Evolutionary conservation across 441 rosid genomes (phyloP).

Genomic region (Croton setiger): DNA sequence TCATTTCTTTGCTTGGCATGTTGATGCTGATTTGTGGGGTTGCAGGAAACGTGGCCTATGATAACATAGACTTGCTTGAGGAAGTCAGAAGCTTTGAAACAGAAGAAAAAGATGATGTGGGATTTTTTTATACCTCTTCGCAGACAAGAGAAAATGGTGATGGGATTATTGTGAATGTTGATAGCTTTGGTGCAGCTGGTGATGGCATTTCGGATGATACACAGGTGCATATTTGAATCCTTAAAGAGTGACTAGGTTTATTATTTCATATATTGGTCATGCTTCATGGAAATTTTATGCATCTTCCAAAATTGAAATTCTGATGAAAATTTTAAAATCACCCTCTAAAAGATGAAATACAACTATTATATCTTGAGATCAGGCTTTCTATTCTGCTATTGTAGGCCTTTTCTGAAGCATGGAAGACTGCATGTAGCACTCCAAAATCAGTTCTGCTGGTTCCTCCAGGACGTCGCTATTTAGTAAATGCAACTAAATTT

Average conservation of each 20-base stretch:
- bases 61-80: slow-evolving; percentile 43
- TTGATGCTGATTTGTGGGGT: slow-evolving; percentile 50
- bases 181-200: slow-evolving; percentile 88
- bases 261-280: background rate
- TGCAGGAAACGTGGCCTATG: slow-evolving; percentile 34
- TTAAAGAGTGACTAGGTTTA: background rate
- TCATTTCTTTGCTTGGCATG: slow-evolving; percentile 47
- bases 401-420: slow-evolving; percentile 73
- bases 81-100: slow-evolving; percentile 57
- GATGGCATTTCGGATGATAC: slow-evolving; percentile 94
- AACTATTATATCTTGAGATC: background rate
- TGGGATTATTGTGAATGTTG: slow-evolving; percentile 82
- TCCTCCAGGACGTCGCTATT: slow-evolving; percentile 60
- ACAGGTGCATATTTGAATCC: slow-evolving; percentile 43
- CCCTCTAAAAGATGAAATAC: no score
- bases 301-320: slow-evolving; percentile 4
- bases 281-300: no score
- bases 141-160: slow-evolving; percentile 55
- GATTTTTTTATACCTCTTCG: slow-evolving; percentile 37
- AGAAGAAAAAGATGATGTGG: slow-evolving; percentile 46
- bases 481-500: slow-evolving; percentile 81
- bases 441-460: slow-evolving; percentile 68
- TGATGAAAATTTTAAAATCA: background rate
- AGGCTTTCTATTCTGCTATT: slow-evolving; percentile 15
- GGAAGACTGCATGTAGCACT: slow-evolving; percentile 68